Evolutionary conservation across 2,329 filamentous ascomycete genomes (phyloP).

Genomic region (Cladophialophora bantiana): DNA sequence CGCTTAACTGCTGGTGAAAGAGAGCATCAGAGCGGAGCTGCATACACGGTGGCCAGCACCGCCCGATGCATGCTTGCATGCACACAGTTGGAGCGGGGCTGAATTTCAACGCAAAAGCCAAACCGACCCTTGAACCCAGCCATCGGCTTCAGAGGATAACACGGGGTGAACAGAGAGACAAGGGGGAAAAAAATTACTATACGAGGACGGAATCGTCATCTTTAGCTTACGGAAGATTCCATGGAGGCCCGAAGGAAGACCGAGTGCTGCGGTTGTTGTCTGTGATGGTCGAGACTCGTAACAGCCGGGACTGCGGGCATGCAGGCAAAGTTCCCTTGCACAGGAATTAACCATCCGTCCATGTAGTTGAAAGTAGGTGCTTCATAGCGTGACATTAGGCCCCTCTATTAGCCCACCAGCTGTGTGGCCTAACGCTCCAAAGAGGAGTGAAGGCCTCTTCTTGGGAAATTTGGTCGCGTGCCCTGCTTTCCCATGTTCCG

Average conservation of each 20-base stretch:
- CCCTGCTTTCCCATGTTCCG: background rate
- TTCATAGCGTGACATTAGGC: conserved; percentile 5
- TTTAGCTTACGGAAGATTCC: background rate
- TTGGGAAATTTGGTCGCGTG: background rate
- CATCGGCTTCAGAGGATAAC: too few species aligned
- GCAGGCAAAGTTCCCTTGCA: too few species aligned
- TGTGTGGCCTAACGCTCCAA: background rate
- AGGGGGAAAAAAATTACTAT: too few species aligned
- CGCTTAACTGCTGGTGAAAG: background rate
- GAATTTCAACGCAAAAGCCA: too few species aligned
- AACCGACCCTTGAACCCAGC: too few species aligned
- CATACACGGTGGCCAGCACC: too few species aligned
- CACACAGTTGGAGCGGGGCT: background rate
- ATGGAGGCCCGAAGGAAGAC: background rate
- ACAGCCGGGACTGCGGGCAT: background rate
- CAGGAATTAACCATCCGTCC: background rate
- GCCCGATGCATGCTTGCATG: background rate
- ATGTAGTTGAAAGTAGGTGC: conserved; percentile 12
- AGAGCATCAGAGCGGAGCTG: background rate
- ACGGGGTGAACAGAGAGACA: too few species aligned
- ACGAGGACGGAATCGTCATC: background rate
- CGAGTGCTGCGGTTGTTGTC: background rate
- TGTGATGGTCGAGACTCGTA: background rate
- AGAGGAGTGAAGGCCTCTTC: background rate
- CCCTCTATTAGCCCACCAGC: background rate